Evolutionary conservation across 441 rosid species (phyloP).

Genomic region (Jatropha multifida): DNA sequence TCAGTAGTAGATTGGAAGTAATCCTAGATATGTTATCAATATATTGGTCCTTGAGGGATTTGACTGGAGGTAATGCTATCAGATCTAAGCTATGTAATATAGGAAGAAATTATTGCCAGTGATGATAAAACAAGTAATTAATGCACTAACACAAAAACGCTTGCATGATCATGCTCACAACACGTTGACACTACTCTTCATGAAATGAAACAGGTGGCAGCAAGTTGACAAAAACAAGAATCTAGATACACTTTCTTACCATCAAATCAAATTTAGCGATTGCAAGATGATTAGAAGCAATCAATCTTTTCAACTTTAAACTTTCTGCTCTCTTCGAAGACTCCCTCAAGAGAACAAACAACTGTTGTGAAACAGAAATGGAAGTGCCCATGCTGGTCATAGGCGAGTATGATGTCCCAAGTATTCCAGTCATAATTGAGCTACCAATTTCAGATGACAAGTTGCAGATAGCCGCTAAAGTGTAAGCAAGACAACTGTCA

Average conservation of each 20-base stretch:
- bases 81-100: neutral
- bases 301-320: constrained; percentile 71
- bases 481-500: constrained; percentile 96
- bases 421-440: constrained; percentile 64
- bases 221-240: neutral
- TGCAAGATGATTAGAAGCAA: constrained; percentile 93
- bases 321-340: constrained; percentile 87
- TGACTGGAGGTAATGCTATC: neutral
- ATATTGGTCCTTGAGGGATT: neutral
- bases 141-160: constrained; percentile 1
- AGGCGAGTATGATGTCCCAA: constrained; percentile 79
- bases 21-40: neutral
- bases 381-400: constrained; percentile 60
- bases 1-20: too few species aligned
- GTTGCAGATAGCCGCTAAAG: constrained; percentile 87
- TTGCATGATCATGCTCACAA: neutral
- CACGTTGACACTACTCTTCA: neutral
- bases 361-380: constrained; percentile 82
- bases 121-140: neutral
- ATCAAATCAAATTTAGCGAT: constrained; percentile 90
- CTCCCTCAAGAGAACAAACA: constrained; percentile 78
- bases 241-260: constrained; percentile 43
- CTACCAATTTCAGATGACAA: constrained; percentile 83
- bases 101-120: neutral
- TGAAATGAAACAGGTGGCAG: neutral